Conservation (phyloP, 1,139 yeast genomes). For the Pichia sorboxylosa region DNA sequence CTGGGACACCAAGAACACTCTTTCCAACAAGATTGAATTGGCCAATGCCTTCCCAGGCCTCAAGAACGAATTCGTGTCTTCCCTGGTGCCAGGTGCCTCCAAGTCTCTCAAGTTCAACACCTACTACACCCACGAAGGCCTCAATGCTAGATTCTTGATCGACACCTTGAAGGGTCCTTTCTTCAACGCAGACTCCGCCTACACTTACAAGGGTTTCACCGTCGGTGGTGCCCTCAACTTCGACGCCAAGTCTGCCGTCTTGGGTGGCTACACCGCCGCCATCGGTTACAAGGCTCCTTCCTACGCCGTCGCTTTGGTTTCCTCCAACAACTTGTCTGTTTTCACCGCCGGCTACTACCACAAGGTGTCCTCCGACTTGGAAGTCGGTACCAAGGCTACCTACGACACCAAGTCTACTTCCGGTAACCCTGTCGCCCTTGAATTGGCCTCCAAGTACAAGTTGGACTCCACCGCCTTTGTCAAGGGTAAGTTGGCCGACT, state of each 20-base stretch:
- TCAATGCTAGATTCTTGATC: slow-evolving; percentile 90
- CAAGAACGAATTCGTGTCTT: slow-evolving; percentile 83
- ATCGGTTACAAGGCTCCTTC: slow-evolving; percentile 85
- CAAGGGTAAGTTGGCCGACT: slow-evolving; percentile 95
- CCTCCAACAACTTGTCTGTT: slow-evolving; percentile 80
- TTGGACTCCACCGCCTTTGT: slow-evolving; percentile 80
- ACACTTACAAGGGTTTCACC: slow-evolving; percentile 93
- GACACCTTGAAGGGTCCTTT: slow-evolving; percentile 93
- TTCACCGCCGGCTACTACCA: slow-evolving; percentile 97
- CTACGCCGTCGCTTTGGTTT: slow-evolving; percentile 81
- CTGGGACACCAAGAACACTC: slow-evolving; percentile 89
- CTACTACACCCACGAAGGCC: slow-evolving; percentile 85
- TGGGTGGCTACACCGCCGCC: slow-evolving; percentile 90
- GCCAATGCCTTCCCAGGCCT: slow-evolving; percentile 91
- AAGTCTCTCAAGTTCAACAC: slow-evolving; percentile 87
- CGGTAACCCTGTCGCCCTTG: slow-evolving; percentile 60
- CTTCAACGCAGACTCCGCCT: slow-evolving; percentile 88
- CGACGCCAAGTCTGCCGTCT: slow-evolving; percentile 85
- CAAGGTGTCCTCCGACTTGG: slow-evolving; percentile 80
- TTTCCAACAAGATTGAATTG: slow-evolving; percentile 89
- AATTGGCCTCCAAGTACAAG: slow-evolving; percentile 91
- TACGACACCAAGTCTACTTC: slow-evolving; percentile 80
- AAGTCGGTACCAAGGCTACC: slow-evolving; percentile 97
- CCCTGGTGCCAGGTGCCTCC: slow-evolving; percentile 80
- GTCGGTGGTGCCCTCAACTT: slow-evolving; percentile 97